Evolutionary conservation across 148 eudicot species (phyloP), one percentile per base, ranked within the genome.

Genomic region (Pouteria glomerata): DNA sequence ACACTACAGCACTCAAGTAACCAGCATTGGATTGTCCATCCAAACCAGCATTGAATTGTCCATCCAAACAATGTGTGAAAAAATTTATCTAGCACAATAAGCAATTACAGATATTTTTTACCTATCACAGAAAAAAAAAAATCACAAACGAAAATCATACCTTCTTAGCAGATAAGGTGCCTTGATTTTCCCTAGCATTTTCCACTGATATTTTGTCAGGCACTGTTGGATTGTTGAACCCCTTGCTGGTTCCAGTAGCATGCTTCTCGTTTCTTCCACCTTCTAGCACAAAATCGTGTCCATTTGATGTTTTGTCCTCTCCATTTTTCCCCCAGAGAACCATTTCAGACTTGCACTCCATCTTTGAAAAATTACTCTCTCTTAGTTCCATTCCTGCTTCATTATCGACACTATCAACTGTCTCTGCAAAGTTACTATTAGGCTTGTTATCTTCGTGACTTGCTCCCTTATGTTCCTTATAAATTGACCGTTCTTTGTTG

Each of bases 161-260:
- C 93, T 81, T 59, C 57, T 30, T 77, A 26, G 75, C 5, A 24
- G 80, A 31, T 30, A 56, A 66, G 57, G 66, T 70, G 16, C 39
- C 47, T 73, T 66, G 77, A 41, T 57, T 70, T 76, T 62, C 62
- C 51, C 63, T 60, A 57, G 69, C 79, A 74, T 65, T 78, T 69
- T 51, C 71, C 44, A 66, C 72, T 56, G 34, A 41, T 31, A 69
- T 64, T 73, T 79, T 66, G 47, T 67, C 72, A 66, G 24, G 13
- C 69, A 51, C 74, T 27, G 70, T 42, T 61, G 76, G 67, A 72
- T 56, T 55, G 57, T 68, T 72, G 60, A 69, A 68, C 56, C 50
- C 80, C 4, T 57, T 33, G 18, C 35, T 47, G 39, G 57, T 21
- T 50, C n/a, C 13, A 68, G 29, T n/a, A 59, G 26, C 31, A 71